Base-by-base conservation (phyloP, 768 basidiomycete species). In the Boletus eberwhitei region DNA sequence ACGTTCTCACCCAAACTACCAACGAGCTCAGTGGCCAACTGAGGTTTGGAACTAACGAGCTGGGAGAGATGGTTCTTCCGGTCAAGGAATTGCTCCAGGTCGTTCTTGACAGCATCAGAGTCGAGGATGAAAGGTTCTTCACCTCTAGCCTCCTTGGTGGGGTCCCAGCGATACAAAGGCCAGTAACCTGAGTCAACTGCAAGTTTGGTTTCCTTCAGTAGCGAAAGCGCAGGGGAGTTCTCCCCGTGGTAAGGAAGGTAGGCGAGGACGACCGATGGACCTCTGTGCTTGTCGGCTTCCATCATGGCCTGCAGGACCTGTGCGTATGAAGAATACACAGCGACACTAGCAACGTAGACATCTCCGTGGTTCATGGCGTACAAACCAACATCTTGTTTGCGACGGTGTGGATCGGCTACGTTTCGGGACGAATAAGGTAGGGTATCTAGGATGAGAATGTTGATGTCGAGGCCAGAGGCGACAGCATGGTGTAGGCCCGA, bases 321-420 rank as follows among this genome's bases (percentile, higher is more conserved):
- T 0, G 88, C 80, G 70, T 98, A 98, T 17, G 94, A 96, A 26
- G 93, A 91, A 74, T 96, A 98, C 55, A 98, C 87, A 5, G 97
- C 97, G 35, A 96, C 82, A 64, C 91, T 93, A 9, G 95, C 94
- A 52, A 97, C 97, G 68, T 90, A 99, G 55, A 94, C 93, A 66
- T 94, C 89, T 12, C 96, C 96, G 70, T 97, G 89, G 75, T 97
- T 98, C 89, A 98, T 94, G 24, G 96, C 97, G 65, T 99, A 99
- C 47, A 99, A 77, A 3, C 96, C 97, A 48, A 95, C 89, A 71
- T 99, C 97, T 65, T 93, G 95, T 75, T 98, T 98, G 53, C 93
- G 80, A 55, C 91, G 84, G 57, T 81, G 78, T 11, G 83, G 85
- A 60, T 88, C 89, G 6, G 74, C 77, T 24, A 78, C 71, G 65